These are phyloP conservation scores for Chiua virens DNA, from an alignment of 768 basidiomycete genomes.

Conservation along the genomic window DNA sequence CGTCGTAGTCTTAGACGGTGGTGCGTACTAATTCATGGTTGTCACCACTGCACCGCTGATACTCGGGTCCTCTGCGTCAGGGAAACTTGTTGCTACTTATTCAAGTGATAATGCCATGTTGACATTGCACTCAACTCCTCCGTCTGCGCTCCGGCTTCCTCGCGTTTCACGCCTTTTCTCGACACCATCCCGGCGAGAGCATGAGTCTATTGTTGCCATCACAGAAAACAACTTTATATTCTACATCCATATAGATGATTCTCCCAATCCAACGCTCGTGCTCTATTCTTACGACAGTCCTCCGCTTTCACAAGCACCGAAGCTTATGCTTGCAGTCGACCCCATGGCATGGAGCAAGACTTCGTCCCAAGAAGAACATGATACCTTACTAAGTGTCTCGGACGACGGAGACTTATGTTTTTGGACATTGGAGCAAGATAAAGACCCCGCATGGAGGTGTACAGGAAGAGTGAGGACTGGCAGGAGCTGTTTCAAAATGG, in stretches of 20 bases:
- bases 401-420: constrained; percentile 79
- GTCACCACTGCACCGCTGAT: not conserved
- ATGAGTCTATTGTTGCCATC: constrained; percentile 65
- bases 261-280: constrained; percentile 38
- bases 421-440: constrained; percentile 66
- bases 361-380: constrained; percentile 51
- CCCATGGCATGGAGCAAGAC: constrained; percentile 80
- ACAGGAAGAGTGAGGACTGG: constrained; percentile 77
- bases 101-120: constrained; percentile 44
- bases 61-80: constrained; percentile 36
- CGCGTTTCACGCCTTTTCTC: constrained; percentile 62
- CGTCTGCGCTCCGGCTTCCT: constrained; percentile 46
- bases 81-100: constrained; percentile 58
- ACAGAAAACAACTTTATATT: constrained; percentile 60
- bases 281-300: constrained; percentile 52
- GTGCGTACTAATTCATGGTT: constrained; percentile 35
- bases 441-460: constrained; percentile 51
- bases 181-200: constrained; percentile 50
- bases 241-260: constrained; percentile 47
- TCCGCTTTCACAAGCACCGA: constrained; percentile 47
- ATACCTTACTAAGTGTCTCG: constrained; percentile 79
- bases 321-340: constrained; percentile 74
- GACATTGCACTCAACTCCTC: constrained; percentile 54
- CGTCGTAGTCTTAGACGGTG: constrained; percentile 69
- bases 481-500: constrained; percentile 61